Base-by-base conservation (phyloP, 306 rosid species). In the Inga leiocalycina region DNA sequence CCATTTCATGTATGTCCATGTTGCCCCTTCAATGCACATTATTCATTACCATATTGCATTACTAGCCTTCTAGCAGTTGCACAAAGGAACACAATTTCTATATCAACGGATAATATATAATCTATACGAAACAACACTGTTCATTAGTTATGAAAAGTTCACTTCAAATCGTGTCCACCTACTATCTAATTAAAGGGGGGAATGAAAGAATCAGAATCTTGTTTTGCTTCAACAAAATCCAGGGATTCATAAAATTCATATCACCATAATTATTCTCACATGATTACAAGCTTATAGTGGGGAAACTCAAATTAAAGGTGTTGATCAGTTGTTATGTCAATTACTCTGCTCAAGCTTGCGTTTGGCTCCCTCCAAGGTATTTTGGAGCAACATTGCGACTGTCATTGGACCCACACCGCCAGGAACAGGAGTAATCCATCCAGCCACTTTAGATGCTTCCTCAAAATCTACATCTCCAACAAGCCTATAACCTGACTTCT, bases 321-420 rank as follows among this genome's bases (percentile, higher is more conserved):
- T 24, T n/a, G 56, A 72, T 46, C 41, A 45, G 41, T 72, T 24
- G 10, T 16, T 89, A 48, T 81, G 87, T 82, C 57, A 81, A 49
- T 34, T 85, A 76, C 83, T 89, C 48, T 84, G 88, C 62, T 82
- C 89, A 49, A 95, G 82, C 35, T 10, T 76, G 51, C 93, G 91
- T 84, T 89, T 93, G 52, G 97, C 98, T 65, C 98, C 95, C 14
- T 92, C 98, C 92, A 95, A 68, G 11, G 98, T 93, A 76, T 95
- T 95, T 81, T 88, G 84, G 74, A 95, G 89, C 82, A 95, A 90
- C 98, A 93, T 95, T 75, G 98, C 94, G 46, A 95, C 98, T 30
- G 96, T 93, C 93, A 92, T 90, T 68, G 98, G 98, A 54, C 98
- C 98, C 15, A 93, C 99, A 1, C 99, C 98, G 52, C 99, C 98